Conservation (phyloP, 768 basidiomycete genomes). For the Hydnomerulius pinastri region DNA sequence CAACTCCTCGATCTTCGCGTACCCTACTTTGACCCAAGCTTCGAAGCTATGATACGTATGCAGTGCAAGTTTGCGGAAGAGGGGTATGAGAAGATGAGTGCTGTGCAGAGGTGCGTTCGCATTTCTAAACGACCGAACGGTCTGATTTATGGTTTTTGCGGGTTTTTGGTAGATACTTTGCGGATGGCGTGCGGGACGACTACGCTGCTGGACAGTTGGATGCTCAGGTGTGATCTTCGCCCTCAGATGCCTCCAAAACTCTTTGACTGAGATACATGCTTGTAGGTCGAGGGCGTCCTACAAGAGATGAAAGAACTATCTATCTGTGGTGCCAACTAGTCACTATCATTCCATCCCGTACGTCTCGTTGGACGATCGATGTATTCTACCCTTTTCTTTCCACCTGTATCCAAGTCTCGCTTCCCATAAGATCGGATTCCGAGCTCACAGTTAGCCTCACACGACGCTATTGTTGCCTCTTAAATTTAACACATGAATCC, state of each 20-base stretch:
- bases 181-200: conserved; percentile 89
- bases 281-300: conserved; percentile 90
- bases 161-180: conserved; percentile 66
- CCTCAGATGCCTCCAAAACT: not conserved
- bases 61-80: conserved; percentile 98
- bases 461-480: not conserved
- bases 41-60: conserved; percentile 98
- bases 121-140: not conserved
- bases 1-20: conserved; percentile 93
- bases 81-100: conserved; percentile 94
- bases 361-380: not conserved
- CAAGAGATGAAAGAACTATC: conserved; percentile 96
- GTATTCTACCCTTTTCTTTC: conserved; percentile 8
- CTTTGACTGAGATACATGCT: conserved; percentile 7
- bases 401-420: not conserved
- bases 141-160: not conserved
- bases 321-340: conserved; percentile 73
- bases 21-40: conserved; percentile 97
- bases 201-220: conserved; percentile 97
- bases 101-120: conserved; percentile 82
- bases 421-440: not conserved
- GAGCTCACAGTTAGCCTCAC: not conserved
- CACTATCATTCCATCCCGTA: not conserved
- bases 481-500: too few species aligned
- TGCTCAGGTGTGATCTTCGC: conserved; percentile 62